Evolutionary conservation across 257 asterid species (phyloP).

Genomic region (Forsythia viridissima): DNA sequence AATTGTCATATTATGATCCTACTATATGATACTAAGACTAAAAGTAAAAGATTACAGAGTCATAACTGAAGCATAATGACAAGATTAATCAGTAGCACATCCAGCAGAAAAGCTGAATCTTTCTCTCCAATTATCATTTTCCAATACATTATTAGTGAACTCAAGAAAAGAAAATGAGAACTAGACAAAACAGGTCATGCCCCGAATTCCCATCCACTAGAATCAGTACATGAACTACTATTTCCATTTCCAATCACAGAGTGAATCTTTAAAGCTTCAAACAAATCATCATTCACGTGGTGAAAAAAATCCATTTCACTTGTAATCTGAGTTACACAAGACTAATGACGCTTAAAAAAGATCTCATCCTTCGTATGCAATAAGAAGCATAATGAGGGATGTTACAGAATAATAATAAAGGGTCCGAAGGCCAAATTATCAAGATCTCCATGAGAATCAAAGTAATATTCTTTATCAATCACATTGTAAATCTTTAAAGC

Average conservation of each 20-base stretch:
- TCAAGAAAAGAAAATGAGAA: background rate
- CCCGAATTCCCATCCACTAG: no score
- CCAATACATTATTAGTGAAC: background rate
- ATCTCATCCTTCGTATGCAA: no score
- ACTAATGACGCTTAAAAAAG: background rate
- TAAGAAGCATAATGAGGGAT: no score
- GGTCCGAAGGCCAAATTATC: constrained; percentile 81
- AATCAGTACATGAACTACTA: no score
- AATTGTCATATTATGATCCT: constrained; percentile 22
- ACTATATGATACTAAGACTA: background rate
- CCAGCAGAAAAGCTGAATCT: background rate
- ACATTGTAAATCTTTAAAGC: background rate
- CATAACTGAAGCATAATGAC: background rate
- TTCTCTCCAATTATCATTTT: background rate
- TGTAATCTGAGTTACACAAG: background rate
- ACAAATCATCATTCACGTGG: no score
- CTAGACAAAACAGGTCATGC: background rate
- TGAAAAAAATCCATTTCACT: no score
- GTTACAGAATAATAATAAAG: background rate
- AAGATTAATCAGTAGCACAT: background rate
- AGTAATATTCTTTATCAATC: constrained; percentile 56
- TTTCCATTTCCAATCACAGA: no score
- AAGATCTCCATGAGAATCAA: constrained; percentile 76
- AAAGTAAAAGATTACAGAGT: no score
- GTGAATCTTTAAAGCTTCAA: no score